Evolutionary conservation across 139 green algal genomes (phyloP).

Genomic region (Micromonas pusilla): DNA sequence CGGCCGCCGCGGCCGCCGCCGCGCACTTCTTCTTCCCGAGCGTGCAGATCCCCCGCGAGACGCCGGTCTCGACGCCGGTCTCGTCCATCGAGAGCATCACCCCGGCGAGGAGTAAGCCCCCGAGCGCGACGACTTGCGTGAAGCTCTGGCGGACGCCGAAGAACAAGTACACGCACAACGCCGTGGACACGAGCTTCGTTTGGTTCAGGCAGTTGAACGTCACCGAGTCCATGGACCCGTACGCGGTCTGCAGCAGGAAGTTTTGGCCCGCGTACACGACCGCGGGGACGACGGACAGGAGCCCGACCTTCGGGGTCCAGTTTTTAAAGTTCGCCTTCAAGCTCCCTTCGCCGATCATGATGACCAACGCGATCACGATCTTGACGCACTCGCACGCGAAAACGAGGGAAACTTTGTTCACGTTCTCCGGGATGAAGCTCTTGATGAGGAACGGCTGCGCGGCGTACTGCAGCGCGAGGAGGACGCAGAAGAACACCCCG

Average conservation of each 20-base stretch:
- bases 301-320: neutral
- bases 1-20: too few relatives aligned
- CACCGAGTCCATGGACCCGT: constrained; percentile 32
- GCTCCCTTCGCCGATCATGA: neutral
- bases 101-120: neutral
- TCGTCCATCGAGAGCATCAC: neutral
- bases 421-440: neutral
- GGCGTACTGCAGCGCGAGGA: neutral
- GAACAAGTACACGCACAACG: constrained; percentile 37
- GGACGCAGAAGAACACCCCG: neutral
- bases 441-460: neutral
- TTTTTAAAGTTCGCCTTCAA: neutral
- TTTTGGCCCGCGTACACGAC: constrained; percentile 41
- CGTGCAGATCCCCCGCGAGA: neutral
- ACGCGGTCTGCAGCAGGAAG: constrained; percentile 32
- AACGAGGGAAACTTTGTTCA: neutral
- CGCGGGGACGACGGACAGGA: constrained; percentile 16
- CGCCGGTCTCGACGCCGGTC: too few relatives aligned
- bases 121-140: neutral
- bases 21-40: neutral
- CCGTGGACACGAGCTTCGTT: constrained; percentile 41
- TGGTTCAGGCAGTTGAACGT: constrained; percentile 46
- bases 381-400: neutral
- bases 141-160: constrained; percentile 13
- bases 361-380: neutral